Base-by-base conservation (phyloP, 176 grass and related monocot species). In the Triticum monococcum region DNA sequence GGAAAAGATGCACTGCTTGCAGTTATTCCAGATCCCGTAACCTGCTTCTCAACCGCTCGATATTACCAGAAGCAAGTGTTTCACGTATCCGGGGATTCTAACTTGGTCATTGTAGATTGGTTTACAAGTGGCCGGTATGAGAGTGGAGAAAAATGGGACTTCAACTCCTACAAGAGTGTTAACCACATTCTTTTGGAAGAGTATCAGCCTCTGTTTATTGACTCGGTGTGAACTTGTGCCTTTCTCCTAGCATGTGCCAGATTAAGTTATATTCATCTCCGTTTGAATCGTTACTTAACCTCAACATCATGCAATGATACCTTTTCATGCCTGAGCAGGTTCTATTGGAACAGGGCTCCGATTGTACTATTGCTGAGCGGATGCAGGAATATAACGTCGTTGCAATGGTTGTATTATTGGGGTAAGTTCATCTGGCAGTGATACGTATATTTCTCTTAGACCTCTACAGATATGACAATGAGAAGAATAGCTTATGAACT, bases 311-410 rank as follows among this genome's bases (percentile, higher is more conserved):
- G 50, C 16, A 0, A 54, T 54, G 50, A 17, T 2, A 52, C 2
- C 50, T 18, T 54, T 54, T 0, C 50, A 78, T 90, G 2, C 12
- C 28, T 63, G 31, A 86, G 18, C 84, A 99, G 97, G 92, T 92
- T 88, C 64, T 96, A 8, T 45, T 99, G 28, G 92, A 99, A 68
- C 72, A 94, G 87, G 78, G 73, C 79, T 93, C 79, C 12, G 64
- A 36, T 77, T 77, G 12, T 72, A 87, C 82, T 78, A 86, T 96
- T 87, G 87, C 89, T 63, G 85, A 91, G 48, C 31, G 72, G 45
- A 96, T 96, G 97, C 90, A 87, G 35, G 88, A 91, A 79, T 94
- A 99, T 79, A 89, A 99, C 77, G 97, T 94, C n/a, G 84, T 94
- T 61, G 92, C 85, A 14, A 99, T 96, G 97, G 62, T 99, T 68